Evolutionary conservation across 805 yeast species (phyloP), one percentile per base, ranked within the genome.

Genomic region (Yarrowia osloensis): DNA sequence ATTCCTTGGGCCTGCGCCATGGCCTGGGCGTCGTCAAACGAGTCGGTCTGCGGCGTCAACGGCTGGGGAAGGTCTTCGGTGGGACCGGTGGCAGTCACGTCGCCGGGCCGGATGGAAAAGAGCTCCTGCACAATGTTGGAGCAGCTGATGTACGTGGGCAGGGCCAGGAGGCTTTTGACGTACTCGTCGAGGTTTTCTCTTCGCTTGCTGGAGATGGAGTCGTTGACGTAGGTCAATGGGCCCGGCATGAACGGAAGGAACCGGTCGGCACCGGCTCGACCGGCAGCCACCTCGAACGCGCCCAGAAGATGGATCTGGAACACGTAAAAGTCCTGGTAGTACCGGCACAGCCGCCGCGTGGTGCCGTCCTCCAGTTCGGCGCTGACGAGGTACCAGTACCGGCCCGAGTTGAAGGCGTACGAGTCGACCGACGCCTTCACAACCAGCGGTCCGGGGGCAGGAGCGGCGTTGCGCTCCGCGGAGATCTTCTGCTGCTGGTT

Each of bases 191-290:
- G 75, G 72, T 84, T 86, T 0, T 80, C 82, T 59, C 83, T 80
- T 67, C 89, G 79, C 71, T 84, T 85, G 59, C 80, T 77, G 0
- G 88, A 83, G 42, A 85, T 84, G 17, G 86, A 78, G 77, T 94
- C 98, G 69, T 91, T 91, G 66, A 95, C 97, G 73, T 89, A 90
- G 42, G 96, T 88, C 57, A 94, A 82, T 2, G 99, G 99, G 0
- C 98, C 99, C 0, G 99, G 98, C 73, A 95, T 93, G 71, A 88
- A 91, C 8, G 99, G 99, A 67, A 95, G 82, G 33, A 89, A 88
- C 70, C 99, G 85, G 65, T 86, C 85, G 29, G 86, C 81, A 77
- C 89, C 89, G 66, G 87, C 88, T 71, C 91, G 87, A 15, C 98
- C 98, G 9, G 98, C 97, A 77, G 94, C 99, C 69, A 84, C 86